phyloP scores from a whole-genome alignment of 2,329 filamentous ascomycete species.

The Pseudopithomyces chartarum region DNA sequence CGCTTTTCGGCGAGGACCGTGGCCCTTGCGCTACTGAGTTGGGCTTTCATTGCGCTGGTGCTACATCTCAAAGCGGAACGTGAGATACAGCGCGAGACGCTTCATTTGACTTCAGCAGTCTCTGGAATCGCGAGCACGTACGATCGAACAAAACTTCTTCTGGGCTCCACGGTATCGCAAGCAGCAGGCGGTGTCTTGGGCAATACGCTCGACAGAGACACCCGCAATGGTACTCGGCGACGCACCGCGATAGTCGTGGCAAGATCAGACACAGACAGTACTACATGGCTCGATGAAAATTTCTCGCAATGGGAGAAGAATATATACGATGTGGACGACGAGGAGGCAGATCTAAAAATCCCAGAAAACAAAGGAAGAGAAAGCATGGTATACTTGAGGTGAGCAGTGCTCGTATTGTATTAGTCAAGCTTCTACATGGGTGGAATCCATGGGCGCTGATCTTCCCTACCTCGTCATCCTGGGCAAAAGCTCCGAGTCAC shows the following conservation, averaged over 20 bases:
- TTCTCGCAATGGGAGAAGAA: constrained; percentile 47
- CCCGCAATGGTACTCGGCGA: constrained; percentile 14
- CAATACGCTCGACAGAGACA: constrained; percentile 1
- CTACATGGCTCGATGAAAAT: constrained; percentile 47
- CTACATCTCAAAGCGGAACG: constrained; percentile 36
- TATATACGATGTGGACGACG: constrained; percentile 52
- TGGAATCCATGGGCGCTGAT: constrained; percentile 6
- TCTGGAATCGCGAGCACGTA: constrained; percentile 12
- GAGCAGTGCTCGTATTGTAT: constrained; percentile 17
- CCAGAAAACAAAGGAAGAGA: constrained; percentile 56
- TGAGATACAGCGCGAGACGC: constrained; percentile 26
- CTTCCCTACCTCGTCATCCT: neutral
- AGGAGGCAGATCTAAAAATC: constrained; percentile 45
- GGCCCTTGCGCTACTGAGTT: constrained; percentile 27
- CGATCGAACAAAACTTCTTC: neutral
- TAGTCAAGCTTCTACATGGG: neutral
- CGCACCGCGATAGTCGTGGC: constrained; percentile 46
- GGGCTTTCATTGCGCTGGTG: constrained; percentile 26
- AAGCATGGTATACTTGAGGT: constrained; percentile 57
- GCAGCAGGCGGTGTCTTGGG: constrained; percentile 3
- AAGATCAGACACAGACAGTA: constrained; percentile 43
- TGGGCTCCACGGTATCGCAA: neutral
- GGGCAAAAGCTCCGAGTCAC: neutral
- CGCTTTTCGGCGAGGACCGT: constrained; percentile 36
- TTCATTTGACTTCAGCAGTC: constrained; percentile 17